Evolutionary conservation across 139 green algal genomes (phyloP).

Genomic region (Trebouxia sp.): DNA sequence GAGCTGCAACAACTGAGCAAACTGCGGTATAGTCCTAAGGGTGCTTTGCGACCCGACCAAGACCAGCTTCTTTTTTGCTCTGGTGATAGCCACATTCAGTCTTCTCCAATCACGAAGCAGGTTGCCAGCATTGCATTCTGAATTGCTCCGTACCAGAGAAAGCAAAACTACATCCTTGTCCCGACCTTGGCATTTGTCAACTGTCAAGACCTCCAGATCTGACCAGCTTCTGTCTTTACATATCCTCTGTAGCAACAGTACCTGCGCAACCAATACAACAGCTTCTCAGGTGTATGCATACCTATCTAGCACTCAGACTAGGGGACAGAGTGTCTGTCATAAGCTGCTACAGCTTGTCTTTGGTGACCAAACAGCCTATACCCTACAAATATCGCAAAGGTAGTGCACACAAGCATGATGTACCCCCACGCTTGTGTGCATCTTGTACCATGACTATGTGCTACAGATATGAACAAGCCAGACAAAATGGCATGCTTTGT

Average conservation of each 20-base stretch:
- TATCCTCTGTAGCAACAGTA: slow-evolving; percentile 30
- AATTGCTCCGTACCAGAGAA: slow-evolving; percentile 78
- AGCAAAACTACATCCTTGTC: slow-evolving; percentile 81
- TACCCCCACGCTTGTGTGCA: too few species aligned
- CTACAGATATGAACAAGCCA: too few species aligned
- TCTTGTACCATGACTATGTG: too few species aligned
- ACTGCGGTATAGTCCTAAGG: slow-evolving; percentile 44
- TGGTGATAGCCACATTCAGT: slow-evolving; percentile 94
- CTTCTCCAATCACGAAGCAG: slow-evolving; percentile 86
- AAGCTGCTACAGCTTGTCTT: too few species aligned
- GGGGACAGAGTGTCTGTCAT: too few species aligned
- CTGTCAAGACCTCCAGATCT: slow-evolving; percentile 77
- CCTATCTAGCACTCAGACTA: too few species aligned
- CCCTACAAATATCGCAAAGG: too few species aligned
- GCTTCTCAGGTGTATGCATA: slow-evolving; percentile 59
- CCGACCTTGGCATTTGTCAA: slow-evolving; percentile 84
- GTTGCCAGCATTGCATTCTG: slow-evolving; percentile 41
- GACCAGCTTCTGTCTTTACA: neutral
- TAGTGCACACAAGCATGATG: too few species aligned
- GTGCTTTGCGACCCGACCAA: slow-evolving; percentile 70
- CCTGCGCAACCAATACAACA: neutral
- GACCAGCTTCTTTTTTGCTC: slow-evolving; percentile 91
- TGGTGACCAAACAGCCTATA: too few species aligned
- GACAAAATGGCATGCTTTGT: too few species aligned
- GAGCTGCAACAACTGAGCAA: slow-evolving; percentile 35